These are phyloP conservation scores for Candida cerambycidarum DNA, from an alignment of 805 yeast species.

Conservation along the genomic window DNA sequence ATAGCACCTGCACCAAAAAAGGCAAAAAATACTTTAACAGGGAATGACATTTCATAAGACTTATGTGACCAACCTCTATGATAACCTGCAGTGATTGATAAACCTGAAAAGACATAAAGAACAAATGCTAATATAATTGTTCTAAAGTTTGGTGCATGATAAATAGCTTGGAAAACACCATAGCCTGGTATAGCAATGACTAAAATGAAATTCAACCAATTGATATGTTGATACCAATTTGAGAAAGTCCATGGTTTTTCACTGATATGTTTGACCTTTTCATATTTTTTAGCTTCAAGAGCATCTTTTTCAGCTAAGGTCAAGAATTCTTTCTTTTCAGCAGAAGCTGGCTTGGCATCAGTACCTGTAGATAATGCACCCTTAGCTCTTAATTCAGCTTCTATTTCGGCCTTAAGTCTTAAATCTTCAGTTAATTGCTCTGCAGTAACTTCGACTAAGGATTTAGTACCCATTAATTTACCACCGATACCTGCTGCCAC, in stretches of 20 bases:
- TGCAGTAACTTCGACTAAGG: conserved; percentile 65
- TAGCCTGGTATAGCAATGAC: conserved; percentile 59
- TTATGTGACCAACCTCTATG: conserved; percentile 80
- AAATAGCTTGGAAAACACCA: conserved; percentile 49
- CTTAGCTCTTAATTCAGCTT: neutral
- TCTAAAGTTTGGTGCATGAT: conserved; percentile 50
- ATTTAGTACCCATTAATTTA: conserved; percentile 76
- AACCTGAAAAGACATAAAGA: conserved; percentile 60
- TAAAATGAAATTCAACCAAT: conserved; percentile 72
- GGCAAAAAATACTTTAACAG: conserved; percentile 65
- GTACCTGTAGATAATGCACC: neutral
- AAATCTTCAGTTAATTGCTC: conserved; percentile 57
- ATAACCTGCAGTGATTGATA: conserved; percentile 82
- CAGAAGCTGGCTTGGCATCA: neutral
- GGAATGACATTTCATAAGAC: conserved; percentile 62
- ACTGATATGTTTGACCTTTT: conserved; percentile 55
- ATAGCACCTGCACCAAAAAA: conserved; percentile 80
- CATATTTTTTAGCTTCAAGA: conserved; percentile 39
- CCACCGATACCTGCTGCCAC: conserved; percentile 81
- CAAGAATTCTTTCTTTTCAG: conserved; percentile 1
- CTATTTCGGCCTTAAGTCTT: conserved; percentile 18
- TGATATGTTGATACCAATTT: conserved; percentile 74
- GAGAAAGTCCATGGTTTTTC: conserved; percentile 74
- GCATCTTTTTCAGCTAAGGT: conserved; percentile 37
- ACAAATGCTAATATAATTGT: conserved; percentile 54